Conservation (phyloP, 2,329 filamentous ascomycete species). For the Orbilia blumenaviensis region DNA sequence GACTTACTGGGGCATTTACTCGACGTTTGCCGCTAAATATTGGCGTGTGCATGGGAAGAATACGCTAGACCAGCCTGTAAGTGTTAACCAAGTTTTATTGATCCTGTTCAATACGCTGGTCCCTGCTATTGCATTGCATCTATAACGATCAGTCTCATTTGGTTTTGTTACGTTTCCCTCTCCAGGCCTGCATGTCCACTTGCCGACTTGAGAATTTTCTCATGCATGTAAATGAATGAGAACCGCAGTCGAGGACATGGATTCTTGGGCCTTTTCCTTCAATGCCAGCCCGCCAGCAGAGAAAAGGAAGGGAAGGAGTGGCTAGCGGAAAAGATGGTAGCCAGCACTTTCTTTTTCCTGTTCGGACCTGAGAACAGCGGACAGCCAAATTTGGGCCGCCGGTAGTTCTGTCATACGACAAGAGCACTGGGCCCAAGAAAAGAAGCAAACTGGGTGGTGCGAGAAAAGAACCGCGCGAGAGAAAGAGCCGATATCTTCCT, state of each 20-base stretch:
- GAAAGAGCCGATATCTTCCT: conserved; percentile 54
- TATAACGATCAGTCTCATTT: conserved; percentile 16
- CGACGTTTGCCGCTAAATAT: conserved; percentile 32
- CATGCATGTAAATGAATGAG: conserved; percentile 41
- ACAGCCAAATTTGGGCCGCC: conserved; percentile 39
- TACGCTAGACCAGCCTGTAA: conserved; percentile 29
- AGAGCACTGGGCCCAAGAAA: conserved; percentile 29
- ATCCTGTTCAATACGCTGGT: conserved; percentile 17
- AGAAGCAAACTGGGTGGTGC: conserved; percentile 41
- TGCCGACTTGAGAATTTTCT: conserved; percentile 45
- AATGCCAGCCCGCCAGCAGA: conserved; percentile 15
- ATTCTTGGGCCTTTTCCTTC: conserved; percentile 34
- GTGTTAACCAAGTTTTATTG: conserved; percentile 25
- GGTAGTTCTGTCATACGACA: conserved; percentile 51
- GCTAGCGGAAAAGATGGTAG: conserved; percentile 25
- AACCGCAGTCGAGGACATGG: conserved; percentile 32
- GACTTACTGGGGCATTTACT: conserved; percentile 3
- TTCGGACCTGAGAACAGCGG: conserved; percentile 8
- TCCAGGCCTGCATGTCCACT: conserved; percentile 25
- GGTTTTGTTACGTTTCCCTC: conserved; percentile 22
- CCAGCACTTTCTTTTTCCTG: conserved; percentile 29
- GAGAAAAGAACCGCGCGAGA: conserved; percentile 54
- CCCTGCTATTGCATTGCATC: conserved; percentile 39
- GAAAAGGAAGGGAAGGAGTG: conserved; percentile 22
- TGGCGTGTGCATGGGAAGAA: conserved; percentile 27